Evolutionary conservation across 1,284 basidiomycete genomes (phyloP), one percentile per base, ranked within the genome.

Genomic region (Ustilago lituana): DNA sequence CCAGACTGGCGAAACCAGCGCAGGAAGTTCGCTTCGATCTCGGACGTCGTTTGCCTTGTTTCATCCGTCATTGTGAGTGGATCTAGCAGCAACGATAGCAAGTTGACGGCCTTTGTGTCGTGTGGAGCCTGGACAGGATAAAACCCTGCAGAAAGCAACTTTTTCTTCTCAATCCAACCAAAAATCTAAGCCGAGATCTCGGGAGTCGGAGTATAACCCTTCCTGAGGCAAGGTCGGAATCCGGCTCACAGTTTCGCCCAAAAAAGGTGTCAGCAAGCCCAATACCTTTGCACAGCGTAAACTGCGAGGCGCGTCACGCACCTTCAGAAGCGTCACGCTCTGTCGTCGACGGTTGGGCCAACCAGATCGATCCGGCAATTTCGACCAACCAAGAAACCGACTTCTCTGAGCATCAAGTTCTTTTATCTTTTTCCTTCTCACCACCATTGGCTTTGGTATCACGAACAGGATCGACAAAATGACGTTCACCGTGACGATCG

Each of bases 1-100:
- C 83, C 83, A 27, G 75, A 52, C 11, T 58, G 29, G 29, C 70
- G 73, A 68, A 85, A 84, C 83, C 84, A 84, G 6, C 71, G 66
- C 11, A 84, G 49, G 52, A 85, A 84, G 35, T 24, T 33, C 2
- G 57, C 65, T 36, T 74, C 71, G 20, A 62, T 46, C 15, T 48
- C 51, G 5, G 61, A 65, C 4, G 60, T 68, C 4, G 63, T 72
- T 29, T 74, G 64, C 12, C 57, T 43, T 44, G 39, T 15, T 15
- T 46, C 20, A 12, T 37, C 38, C 14, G 43, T 23, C 62, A 56
- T 40, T 26, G 23, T 23, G 38, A 29, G n/a, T 37, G 41, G 29
- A n/a, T 36, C 15, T 12, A 29, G 27, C 27, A 12, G 27, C 27
- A n/a, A n/a, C n/a, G n/a, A n/a, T n/a, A n/a, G n/a, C n/a, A n/a